phyloP scores from a whole-genome alignment of 371 early-diverging fungal genomes.

The Saksenaea vasiformis region DNA sequence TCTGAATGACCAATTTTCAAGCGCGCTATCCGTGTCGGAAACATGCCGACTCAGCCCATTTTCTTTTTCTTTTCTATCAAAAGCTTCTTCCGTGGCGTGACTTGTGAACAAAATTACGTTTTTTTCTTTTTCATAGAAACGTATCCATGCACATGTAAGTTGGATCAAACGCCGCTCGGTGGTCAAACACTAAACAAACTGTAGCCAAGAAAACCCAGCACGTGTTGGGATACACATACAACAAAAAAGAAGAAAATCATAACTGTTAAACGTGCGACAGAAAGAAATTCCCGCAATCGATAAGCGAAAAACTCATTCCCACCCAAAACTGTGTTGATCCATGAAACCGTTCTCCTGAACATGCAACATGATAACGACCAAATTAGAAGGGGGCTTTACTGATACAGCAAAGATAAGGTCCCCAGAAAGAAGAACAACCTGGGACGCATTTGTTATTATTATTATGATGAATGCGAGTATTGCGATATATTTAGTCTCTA shows the following conservation, averaged over 20 bases:
- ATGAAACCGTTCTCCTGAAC: slow-evolving; percentile 4
- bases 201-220: background rate
- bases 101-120: background rate
- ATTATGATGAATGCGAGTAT: background rate
- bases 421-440: too few species aligned
- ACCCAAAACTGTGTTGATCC: background rate
- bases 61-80: background rate
- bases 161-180: background rate
- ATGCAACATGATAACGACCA: background rate
- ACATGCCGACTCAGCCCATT: slow-evolving; percentile 1
- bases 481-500: background rate
- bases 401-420: background rate
- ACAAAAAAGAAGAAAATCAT: background rate
- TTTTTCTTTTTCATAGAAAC: background rate
- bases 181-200: background rate
- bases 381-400: background rate
- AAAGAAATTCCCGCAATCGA: slow-evolving; percentile 3
- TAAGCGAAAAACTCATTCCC: background rate
- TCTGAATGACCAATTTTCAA: background rate
- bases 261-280: background rate
- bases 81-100: background rate
- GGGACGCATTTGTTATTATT: background rate
- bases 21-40: background rate
- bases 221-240: background rate
- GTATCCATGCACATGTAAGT: background rate